phyloP scores from a whole-genome alignment of 129 eudicot species.

The Arctium lappa region DNA sequence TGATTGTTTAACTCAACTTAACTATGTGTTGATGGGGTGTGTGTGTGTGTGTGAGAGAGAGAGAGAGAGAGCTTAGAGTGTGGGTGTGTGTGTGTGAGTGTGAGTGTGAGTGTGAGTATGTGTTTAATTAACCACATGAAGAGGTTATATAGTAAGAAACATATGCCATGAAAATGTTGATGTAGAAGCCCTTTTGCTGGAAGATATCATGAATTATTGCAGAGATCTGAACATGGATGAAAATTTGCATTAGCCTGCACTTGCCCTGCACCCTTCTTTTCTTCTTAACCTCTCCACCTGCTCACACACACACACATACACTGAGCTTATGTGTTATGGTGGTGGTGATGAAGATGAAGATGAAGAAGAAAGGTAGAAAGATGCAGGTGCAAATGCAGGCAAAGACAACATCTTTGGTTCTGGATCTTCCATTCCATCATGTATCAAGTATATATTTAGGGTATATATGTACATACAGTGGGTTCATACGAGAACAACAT shows the following conservation, averaged over 20 bases:
- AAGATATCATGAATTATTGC: background rate
- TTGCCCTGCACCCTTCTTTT: slow-evolving; percentile 18
- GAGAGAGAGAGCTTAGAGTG: background rate
- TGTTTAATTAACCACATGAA: background rate
- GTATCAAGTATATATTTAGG: background rate
- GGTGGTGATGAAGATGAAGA: background rate
- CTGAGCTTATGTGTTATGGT: background rate
- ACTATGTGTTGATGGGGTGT: background rate
- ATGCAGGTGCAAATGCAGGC: slow-evolving; percentile 24
- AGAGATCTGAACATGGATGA: background rate
- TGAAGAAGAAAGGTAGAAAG: slow-evolving; percentile 6
- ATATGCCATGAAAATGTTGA: background rate
- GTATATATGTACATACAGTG: background rate
- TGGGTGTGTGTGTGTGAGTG: background rate
- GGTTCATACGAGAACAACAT: no score
- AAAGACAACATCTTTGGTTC: background rate
- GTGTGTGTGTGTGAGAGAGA: background rate
- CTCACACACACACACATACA: background rate
- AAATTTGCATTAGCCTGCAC: slow-evolving; percentile 11
- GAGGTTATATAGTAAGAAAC: background rate
- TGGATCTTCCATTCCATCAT: background rate
- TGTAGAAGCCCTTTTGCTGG: background rate
- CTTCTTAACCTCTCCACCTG: background rate
- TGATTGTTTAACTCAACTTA: background rate
- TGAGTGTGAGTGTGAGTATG: background rate